Base-by-base conservation (phyloP, 176 grass and related monocot genomes). In the Oryza meridionalis region DNA sequence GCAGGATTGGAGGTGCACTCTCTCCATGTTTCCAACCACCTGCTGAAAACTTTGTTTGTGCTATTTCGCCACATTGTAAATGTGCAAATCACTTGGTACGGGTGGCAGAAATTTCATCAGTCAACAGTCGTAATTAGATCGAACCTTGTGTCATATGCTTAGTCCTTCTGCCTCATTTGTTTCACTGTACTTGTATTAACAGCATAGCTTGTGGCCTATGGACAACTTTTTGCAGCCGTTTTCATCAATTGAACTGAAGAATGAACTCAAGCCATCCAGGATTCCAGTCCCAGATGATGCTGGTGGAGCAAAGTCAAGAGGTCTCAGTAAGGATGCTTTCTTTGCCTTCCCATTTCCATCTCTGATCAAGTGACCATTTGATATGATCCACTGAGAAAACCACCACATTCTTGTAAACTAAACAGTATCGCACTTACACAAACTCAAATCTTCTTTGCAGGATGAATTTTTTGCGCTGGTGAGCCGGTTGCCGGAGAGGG, bases 11-110 rank as follows among this genome's bases (percentile, higher is more conserved):
- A 50, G 80, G 76, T 50, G 22, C 76, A 31, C 15, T 65, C 11
- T 65, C 11, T 53, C n/a, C 80, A 14, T 69, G 71, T 68, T 78
- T 50, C 73, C 62, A 73, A 63, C 73, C 75, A 78, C 47, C 29
- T 64, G 26, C 64, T 61, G 21, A 76, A 59, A 58, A 69, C 55
- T 46, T 63, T 26, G 69, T 0, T 35, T n/a, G 44, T 63, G 50
- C 45, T 82, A 62, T 16, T 63, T 69, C 45, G 45, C 31, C 29
- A 17, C 46, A 37, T 62, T 15, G 10, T 83, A 65, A 44, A 59
- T 13, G 62, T 69, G 53, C 33, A 13, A 13, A 46, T 77, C 72
- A 16, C 61, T 38, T 8, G 8, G 73, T 77, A 68, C 2, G 14
- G 9, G 58, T 77, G 63, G 46, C 11, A 44, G 22, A 22, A 22